Evolutionary conservation across 1,284 basidiomycete species (phyloP).

Genomic region (Heterobasidion occidentale): DNA sequence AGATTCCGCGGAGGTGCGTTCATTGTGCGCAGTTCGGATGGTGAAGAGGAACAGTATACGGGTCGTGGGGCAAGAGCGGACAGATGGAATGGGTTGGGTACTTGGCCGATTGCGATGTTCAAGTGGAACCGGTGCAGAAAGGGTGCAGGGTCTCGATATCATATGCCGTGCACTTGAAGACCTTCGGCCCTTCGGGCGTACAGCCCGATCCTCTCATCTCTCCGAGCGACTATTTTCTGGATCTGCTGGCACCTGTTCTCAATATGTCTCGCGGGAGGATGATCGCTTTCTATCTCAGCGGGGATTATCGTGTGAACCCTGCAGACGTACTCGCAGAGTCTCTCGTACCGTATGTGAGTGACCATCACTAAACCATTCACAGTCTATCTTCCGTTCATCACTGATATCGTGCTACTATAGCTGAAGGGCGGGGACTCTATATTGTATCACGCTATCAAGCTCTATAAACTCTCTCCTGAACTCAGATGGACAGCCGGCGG

Average conservation of each 20-base stretch:
- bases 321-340: slow-evolving; percentile 61
- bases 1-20: slow-evolving; percentile 63
- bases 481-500: slow-evolving; percentile 75
- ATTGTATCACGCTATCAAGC: slow-evolving; percentile 66
- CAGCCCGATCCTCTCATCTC: slow-evolving; percentile 53
- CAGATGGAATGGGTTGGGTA: slow-evolving; percentile 73
- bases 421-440: slow-evolving; percentile 70
- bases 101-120: slow-evolving; percentile 63
- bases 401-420: slow-evolving; percentile 26
- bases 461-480: slow-evolving; percentile 66
- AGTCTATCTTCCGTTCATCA: neutral
- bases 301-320: slow-evolving; percentile 69
- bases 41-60: slow-evolving; percentile 54
- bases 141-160: slow-evolving; percentile 63
- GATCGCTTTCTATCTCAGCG: slow-evolving; percentile 62
- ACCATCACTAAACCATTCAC: neutral
- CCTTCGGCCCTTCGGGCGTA: slow-evolving; percentile 46
- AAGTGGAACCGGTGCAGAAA: slow-evolving; percentile 61
- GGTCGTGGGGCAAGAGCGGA: slow-evolving; percentile 53
- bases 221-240: slow-evolving; percentile 67
- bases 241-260: slow-evolving; percentile 59
- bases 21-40: slow-evolving; percentile 47
- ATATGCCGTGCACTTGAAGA: slow-evolving; percentile 62
- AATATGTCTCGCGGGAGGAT: slow-evolving; percentile 61
- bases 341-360: slow-evolving; percentile 58